Base-by-base conservation (phyloP, 2,329 filamentous ascomycete genomes). In the Aspergillus sp. region DNA sequence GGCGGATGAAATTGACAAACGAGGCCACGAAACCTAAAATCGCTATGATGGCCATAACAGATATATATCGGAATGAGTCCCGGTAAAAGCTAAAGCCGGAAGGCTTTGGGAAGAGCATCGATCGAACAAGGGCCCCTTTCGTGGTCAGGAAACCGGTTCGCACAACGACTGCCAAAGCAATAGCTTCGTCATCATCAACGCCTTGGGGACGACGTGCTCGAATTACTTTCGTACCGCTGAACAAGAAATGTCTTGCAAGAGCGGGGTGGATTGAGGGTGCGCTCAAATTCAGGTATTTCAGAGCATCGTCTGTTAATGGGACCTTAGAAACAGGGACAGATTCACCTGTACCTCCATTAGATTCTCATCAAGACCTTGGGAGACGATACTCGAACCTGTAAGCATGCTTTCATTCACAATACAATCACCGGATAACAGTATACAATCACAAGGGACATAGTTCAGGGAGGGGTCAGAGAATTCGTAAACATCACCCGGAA, bases 401-500 rank as follows among this genome's bases (percentile, higher is more conserved):
- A 99, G 85, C 95, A 99, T 99, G 78, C 95, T 98, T 78, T 99
- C 95, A 71, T 99, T 99, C 66, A 99, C 93, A 64, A 99, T 98
- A 71, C 93, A 97, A 77, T 99, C 96, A 42, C 95, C 96, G 55
- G 91, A 91, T 0, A 99, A 83, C 5, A 99, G 80, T 36, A 99
- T 80, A 74, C 94, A 96, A 75, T 99, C 95, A 70, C 91, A 95
- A 0, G 95, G 95, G 63, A 98, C 90, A 68, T 96, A 91, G 3
- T 86, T 86, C 25, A 99, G 81, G 15, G 89, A 92, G 2, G 95
- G 95, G 75, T 99, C 96, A 59, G 94, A 97, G 53, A 99, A 86
- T 80, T 99, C 95, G 77, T 96, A 99, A 6, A 99, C 88, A 74
- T 99, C 95, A 32, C 95, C 95, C 1, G 96, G 95, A 8, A 97